A percentile compares a stretch with the other conserved stretches of the same genome.
phyloP scores from a whole-genome alignment of 2,329 filamentous ascomycete genomes.

The Calonectria pteridis region DNA sequence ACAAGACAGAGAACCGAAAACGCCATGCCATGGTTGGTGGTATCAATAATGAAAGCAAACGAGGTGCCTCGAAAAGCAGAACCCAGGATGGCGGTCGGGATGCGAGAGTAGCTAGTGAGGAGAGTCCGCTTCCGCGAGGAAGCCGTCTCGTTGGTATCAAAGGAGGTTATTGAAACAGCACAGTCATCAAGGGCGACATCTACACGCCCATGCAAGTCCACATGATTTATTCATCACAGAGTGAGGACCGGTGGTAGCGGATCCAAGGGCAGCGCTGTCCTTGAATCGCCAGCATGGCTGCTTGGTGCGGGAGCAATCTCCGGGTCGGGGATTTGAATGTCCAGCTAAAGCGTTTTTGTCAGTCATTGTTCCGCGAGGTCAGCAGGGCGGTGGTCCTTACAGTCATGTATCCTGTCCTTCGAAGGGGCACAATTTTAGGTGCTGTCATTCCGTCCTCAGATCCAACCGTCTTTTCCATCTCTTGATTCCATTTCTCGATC shows the following conservation, averaged over 20 bases:
- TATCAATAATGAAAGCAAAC: constrained; percentile 39
- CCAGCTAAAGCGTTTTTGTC: constrained; percentile 64
- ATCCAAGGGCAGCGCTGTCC: constrained; percentile 51
- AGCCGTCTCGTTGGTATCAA: constrained; percentile 42
- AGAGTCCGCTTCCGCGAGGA: constrained; percentile 41
- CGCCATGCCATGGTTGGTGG: constrained; percentile 47
- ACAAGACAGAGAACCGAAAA: constrained; percentile 35
- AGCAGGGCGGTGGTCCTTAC: constrained; percentile 58
- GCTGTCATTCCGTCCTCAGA: constrained; percentile 64
- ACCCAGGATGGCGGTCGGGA: not conserved
- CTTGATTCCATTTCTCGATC: constrained; percentile 88
- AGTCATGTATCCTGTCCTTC: constrained; percentile 89
- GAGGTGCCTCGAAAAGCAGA: constrained; percentile 15
- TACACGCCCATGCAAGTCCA: constrained; percentile 26
- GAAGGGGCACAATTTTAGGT: constrained; percentile 82
- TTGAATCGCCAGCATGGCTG: constrained; percentile 55
- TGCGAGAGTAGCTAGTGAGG: constrained; percentile 31
- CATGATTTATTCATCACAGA: constrained; percentile 30
- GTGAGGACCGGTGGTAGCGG: constrained; percentile 39
- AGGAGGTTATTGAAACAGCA: constrained; percentile 37
- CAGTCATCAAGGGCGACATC: constrained; percentile 20
- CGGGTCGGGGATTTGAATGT: constrained; percentile 85
- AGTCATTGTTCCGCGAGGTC: constrained; percentile 12
- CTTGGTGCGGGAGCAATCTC: constrained; percentile 71
- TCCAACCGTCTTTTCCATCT: constrained; percentile 70